Evolutionary conservation across 257 asterid genomes (phyloP), one percentile per base, ranked within the genome.

Genomic region (Salvia rosmarinus): DNA sequence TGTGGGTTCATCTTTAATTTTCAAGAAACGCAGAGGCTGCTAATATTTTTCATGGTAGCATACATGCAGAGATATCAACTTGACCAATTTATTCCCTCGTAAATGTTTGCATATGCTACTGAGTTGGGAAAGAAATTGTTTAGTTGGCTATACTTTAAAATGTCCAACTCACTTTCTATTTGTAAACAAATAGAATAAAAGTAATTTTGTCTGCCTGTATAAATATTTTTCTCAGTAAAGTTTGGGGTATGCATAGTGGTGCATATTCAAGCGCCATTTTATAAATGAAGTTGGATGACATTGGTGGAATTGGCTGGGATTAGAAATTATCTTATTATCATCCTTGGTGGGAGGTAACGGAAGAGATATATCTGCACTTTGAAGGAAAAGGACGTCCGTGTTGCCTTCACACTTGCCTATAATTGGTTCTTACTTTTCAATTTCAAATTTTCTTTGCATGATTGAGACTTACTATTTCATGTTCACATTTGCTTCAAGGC

Each of bases 401-500:
- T 71, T 70, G 51, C 32, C 47, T 59, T 64, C 49, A 54, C 68
- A 62, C 32, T 61, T 49, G 34, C 39, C 19, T 67, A 68, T 49
- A 40, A 54, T 65, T 66, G 58, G 64, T 70, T 67, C 80, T 67
- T 67, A 80, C 61, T 67, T 16, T 59, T 71, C 70, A 71, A 69
- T 54, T 74, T 71, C 62, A 66, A 76, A 64, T 73, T 77, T 81
- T 74, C 74, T 63, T 70, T 13, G 25, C 40, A 7, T 44, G 40
- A 64, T 25, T 63, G 55, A 67, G 71, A 75, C 82, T 69, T 70
- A 82, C 60, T 64, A 16, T 77, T 62, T 72, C 71, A 73, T 74
- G 55, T 82, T 75, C 55, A 66, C 77, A 69, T 78, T 77, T 82
- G 82, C 72, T 63, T 70, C 80, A 84, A 92, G 98, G 98, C 82